Evolutionary conservation across 2,329 filamentous ascomycete species (phyloP).

Genomic region (Coniosporium tulheliwenetii): DNA sequence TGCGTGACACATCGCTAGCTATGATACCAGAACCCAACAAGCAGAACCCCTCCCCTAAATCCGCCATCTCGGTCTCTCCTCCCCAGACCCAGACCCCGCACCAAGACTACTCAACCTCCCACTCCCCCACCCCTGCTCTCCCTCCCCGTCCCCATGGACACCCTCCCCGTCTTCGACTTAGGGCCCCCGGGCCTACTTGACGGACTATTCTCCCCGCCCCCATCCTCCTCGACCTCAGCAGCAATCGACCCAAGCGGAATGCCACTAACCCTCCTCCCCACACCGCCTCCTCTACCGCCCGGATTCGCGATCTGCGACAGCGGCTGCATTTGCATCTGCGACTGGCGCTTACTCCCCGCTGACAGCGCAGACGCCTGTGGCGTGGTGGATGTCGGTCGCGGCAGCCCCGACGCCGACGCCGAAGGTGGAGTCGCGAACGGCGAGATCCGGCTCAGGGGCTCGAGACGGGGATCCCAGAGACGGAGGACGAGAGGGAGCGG

Average conservation of each 20-base stretch:
- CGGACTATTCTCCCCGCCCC: too few species aligned
- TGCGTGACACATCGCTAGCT: too few species aligned
- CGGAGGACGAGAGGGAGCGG: slow-evolving; percentile 13
- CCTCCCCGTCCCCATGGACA: slow-evolving; percentile 2
- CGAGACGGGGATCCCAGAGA: slow-evolving; percentile 18
- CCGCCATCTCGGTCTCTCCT: neutral
- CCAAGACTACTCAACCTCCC: neutral
- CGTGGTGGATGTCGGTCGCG: slow-evolving; percentile 14
- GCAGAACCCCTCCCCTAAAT: too few species aligned
- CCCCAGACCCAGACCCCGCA: neutral
- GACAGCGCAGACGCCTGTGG: slow-evolving; percentile 4
- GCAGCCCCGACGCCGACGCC: neutral
- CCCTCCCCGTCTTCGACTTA: slow-evolving; percentile 3
- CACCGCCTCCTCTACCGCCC: too few species aligned
- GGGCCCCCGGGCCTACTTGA: too few species aligned
- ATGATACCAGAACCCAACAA: too few species aligned
- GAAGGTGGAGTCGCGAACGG: slow-evolving; percentile 11
- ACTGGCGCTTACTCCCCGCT: neutral
- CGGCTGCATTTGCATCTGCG: neutral
- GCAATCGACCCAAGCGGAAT: too few species aligned
- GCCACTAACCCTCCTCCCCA: too few species aligned
- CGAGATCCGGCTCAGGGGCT: slow-evolving; percentile 15
- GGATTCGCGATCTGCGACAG: neutral
- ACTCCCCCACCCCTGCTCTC: slow-evolving; percentile 1
- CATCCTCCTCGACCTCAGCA: too few species aligned